These are phyloP conservation scores for Aspergillus indologenus DNA, from an alignment of 495 filamentous ascomycete species.

Conservation along the genomic window DNA sequence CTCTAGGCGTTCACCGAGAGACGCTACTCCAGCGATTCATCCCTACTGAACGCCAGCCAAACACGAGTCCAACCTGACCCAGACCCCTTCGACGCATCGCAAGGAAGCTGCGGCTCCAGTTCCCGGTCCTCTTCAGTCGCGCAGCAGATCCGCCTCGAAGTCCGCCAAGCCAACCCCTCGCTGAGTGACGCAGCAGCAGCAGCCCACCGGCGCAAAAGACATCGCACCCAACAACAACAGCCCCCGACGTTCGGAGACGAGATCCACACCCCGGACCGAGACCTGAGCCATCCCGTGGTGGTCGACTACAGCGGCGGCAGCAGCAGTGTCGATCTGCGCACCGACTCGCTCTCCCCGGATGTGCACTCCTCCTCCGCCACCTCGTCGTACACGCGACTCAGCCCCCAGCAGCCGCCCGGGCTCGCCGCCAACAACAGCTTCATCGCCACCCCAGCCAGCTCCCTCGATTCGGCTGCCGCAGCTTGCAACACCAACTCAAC, in stretches of 20 bases:
- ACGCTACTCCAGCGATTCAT: background rate
- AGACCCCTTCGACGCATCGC: background rate
- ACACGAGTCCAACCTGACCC: background rate
- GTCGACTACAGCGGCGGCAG: constrained; percentile 3
- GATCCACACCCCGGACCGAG: background rate
- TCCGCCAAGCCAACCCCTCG: background rate
- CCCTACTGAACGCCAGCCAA: background rate
- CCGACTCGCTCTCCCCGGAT: background rate
- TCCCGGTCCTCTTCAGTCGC: background rate
- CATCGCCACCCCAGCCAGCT: background rate
- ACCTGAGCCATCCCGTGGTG: background rate
- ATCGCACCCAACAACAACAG: background rate
- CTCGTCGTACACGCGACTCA: background rate
- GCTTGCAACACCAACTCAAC: background rate
- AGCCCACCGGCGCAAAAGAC: background rate
- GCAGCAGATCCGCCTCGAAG: background rate
- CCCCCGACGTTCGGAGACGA: background rate
- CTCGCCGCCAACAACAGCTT: background rate
- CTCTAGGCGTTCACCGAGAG: background rate
- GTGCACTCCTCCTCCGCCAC: background rate
- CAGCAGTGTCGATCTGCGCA: constrained; percentile 4
- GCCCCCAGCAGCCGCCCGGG: background rate
- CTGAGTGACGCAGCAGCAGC: background rate
- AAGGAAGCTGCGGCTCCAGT: background rate
- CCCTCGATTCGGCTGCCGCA: too few species aligned